Evolutionary conservation across 345 rosid species (phyloP).

Genomic region (Syzygium aqueum): DNA sequence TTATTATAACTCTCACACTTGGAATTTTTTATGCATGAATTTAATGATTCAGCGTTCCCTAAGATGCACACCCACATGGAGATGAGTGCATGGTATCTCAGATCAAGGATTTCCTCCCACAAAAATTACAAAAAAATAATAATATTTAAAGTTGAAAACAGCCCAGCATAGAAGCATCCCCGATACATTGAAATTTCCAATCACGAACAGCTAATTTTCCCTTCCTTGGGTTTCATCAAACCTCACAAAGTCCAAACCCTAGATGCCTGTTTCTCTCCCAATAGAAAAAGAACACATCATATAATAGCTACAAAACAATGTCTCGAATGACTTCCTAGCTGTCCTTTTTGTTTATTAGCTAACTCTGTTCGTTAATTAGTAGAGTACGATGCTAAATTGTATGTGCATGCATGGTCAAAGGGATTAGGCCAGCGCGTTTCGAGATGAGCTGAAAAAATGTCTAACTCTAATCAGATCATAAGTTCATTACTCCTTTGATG

Average conservation of each 20-base stretch:
- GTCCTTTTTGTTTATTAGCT: neutral
- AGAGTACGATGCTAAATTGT: neutral
- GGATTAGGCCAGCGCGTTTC: neutral
- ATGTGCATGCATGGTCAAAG: neutral
- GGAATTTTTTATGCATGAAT: neutral
- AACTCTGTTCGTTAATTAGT: neutral
- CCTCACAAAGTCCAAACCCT: slow-evolving; percentile 16
- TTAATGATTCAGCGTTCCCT: neutral
- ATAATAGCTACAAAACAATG: neutral
- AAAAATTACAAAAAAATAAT: neutral
- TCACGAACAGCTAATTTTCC: neutral
- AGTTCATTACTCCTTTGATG: neutral
- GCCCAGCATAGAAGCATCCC: slow-evolving; percentile 13
- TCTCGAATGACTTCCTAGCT: neutral
- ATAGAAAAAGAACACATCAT: neutral
- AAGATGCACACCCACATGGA: slow-evolving; percentile 25
- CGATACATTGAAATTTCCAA: slow-evolving; percentile 23
- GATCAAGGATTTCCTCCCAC: slow-evolving; percentile 26
- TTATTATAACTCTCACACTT: neutral
- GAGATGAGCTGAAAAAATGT: neutral
- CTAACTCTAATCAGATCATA: neutral
- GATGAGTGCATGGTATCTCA: slow-evolving; percentile 32
- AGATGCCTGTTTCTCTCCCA: neutral
- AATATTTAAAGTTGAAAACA: neutral
- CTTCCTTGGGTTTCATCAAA: slow-evolving; percentile 15